Percentiles rank a stretch among this genome's conserved stretches.
These are phyloP conservation scores for Gnomoniopsis smithogilvyi DNA, from an alignment of 2,329 filamentous ascomycete species.

Conservation along the genomic window DNA sequence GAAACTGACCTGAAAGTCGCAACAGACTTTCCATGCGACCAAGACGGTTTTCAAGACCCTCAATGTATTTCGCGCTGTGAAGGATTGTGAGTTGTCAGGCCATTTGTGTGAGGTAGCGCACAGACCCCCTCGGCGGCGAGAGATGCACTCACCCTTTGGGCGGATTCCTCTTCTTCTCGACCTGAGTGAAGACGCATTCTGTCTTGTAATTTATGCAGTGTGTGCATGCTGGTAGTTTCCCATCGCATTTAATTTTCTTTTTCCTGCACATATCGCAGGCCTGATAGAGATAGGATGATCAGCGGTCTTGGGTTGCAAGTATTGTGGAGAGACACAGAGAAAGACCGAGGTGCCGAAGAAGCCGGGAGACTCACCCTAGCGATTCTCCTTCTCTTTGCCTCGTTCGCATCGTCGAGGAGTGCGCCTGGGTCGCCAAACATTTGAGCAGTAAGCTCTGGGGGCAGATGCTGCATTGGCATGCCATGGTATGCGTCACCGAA, in stretches of 20 bases:
- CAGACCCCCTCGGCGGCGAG: not conserved
- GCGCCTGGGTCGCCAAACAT: slow-evolving; percentile 57
- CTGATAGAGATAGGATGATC: slow-evolving; percentile 38
- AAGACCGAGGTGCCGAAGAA: not conserved
- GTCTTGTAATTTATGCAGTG: slow-evolving; percentile 99
- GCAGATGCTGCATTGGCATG: slow-evolving; percentile 53
- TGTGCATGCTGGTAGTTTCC: slow-evolving; percentile 89
- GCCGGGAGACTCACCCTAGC: slow-evolving; percentile 62
- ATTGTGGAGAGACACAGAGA: slow-evolving; percentile 1
- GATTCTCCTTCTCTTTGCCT: slow-evolving; percentile 85
- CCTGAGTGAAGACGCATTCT: slow-evolving; percentile 93
- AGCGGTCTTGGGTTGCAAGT: slow-evolving; percentile 13
- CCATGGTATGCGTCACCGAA: slow-evolving; percentile 64
- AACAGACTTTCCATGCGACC: slow-evolving; percentile 94
- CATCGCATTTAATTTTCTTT: slow-evolving; percentile 97
- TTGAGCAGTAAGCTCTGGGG: slow-evolving; percentile 55
- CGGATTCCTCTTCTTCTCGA: slow-evolving; percentile 97
- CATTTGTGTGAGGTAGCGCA: not conserved
- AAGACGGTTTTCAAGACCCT: slow-evolving; percentile 89
- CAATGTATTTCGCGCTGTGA: slow-evolving; percentile 89
- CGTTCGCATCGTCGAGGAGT: slow-evolving; percentile 65
- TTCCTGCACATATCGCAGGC: slow-evolving; percentile 97
- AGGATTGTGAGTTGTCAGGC: slow-evolving; percentile 2
- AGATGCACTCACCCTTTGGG: slow-evolving; percentile 76
- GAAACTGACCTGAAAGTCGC: slow-evolving; percentile 66